Base-by-base conservation (phyloP, 305 asterid genomes). In the Vinca major region DNA sequence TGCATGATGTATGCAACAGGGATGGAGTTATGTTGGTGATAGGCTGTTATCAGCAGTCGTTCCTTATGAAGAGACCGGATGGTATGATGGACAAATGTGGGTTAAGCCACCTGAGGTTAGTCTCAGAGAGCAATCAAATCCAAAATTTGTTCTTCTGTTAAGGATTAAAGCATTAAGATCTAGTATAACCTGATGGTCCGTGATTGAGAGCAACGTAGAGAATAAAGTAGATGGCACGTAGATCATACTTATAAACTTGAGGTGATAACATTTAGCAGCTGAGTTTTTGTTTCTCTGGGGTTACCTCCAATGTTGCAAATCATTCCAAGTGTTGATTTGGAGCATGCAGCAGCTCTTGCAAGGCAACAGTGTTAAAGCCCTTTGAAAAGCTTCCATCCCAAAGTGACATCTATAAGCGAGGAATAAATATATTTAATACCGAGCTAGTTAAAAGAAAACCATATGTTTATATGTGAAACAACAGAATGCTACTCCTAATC, bases 61-160 rank as follows among this genome's bases (percentile, higher is more conserved):
- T 74, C 98, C 96, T 13, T 91, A 91, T 64, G 98, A 91, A 84
- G 98, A 91, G 81, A 91, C 82, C 36, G 98, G 98, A 69, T 89
- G 98, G 98, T 91, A 91, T 39, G 98, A 89, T 71, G 98, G 96
- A 40, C 98, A 91, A 79, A 89, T 91, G 94, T 89, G 98, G 98
- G 98, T 89, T 54, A 91, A 91, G 75, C 98, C 96, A 75, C 98
- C 98, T 13, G 96, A 91, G 94, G 98, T 91, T 60, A 66, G 88
- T 71, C 33, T 26, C 33, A 26, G 33, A 26, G 33, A 26, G 33
- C 33, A 26, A 26, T 26, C 33, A 26, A 26, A 64, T 12, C 4
- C 8, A 8, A n/a, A 1, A 2, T 17, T 52, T 67, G 40, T n/a
- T 53, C 6, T 47, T 71, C 17, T 49, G 52, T 52, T 49, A 52